These are phyloP conservation scores for Saccharomyces hybrid DNA, from an alignment of 1,139 yeast species.

Conservation along the genomic window DNA sequence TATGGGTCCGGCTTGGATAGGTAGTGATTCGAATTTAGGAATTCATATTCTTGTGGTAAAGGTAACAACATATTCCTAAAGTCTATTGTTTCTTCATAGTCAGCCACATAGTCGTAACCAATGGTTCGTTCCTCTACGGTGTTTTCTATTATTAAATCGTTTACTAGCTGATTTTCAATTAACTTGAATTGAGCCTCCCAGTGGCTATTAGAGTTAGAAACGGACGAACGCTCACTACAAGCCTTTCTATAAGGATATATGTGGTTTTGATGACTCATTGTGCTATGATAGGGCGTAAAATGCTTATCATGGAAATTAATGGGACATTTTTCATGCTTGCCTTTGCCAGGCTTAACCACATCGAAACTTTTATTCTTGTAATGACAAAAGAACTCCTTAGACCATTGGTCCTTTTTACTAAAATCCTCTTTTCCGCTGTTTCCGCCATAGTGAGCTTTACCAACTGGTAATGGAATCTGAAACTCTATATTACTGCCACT, in stretches of 20 bases:
- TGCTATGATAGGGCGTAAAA: neutral
- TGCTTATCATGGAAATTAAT: neutral
- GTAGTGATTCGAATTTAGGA: neutral
- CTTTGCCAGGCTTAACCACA: neutral
- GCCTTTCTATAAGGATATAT: neutral
- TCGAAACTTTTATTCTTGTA: neutral
- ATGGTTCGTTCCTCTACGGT: neutral
- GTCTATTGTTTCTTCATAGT: neutral
- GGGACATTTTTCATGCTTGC: neutral
- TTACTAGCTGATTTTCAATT: neutral
- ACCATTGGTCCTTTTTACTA: neutral
- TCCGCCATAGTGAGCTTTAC: neutral
- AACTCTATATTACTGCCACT: neutral
- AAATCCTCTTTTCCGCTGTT: neutral
- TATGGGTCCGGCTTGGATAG: conserved; percentile 27
- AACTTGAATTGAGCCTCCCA: neutral
- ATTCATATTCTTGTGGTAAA: neutral
- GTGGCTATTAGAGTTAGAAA: neutral
- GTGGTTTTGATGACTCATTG: neutral
- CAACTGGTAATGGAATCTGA: neutral
- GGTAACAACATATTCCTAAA: neutral
- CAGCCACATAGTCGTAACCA: neutral
- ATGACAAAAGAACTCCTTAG: neutral
- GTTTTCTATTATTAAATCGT: neutral
- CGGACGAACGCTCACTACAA: neutral